Percentiles rank a stretch among this genome's conserved stretches.
Conservation (phyloP, 352 stramenopile genomes). For the Pythium chondricola region DNA sequence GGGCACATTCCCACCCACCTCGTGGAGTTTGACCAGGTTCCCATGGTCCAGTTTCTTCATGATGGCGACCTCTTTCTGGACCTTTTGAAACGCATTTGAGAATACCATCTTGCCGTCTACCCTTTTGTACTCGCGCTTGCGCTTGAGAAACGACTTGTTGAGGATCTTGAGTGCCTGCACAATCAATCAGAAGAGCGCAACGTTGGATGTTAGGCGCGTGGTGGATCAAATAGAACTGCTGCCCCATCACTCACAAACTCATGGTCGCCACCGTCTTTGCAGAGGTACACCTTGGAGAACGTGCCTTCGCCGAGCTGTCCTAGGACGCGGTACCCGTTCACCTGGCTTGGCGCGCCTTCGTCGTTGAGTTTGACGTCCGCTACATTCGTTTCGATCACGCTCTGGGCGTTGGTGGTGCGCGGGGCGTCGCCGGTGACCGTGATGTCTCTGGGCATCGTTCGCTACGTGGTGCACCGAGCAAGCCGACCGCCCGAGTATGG, state of each 20-base stretch:
- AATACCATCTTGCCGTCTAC: constrained; percentile 71
- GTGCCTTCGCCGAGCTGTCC: constrained; percentile 62
- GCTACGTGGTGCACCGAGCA: no score
- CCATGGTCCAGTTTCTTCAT: constrained; percentile 77
- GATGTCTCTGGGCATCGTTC: no score
- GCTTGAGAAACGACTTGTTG: constrained; percentile 84
- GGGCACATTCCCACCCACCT: constrained; percentile 26
- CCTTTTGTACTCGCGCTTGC: constrained; percentile 77
- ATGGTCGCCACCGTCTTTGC: constrained; percentile 31
- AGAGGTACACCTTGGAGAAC: constrained; percentile 77
- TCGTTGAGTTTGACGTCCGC: constrained; percentile 58
- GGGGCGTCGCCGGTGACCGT: neutral
- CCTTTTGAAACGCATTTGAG: constrained; percentile 75
- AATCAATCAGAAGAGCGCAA: neutral
- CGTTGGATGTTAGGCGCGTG: neutral
- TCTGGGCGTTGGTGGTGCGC: constrained; percentile 10
- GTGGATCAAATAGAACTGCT: no score
- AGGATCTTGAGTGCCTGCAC: constrained; percentile 70
- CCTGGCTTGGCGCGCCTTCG: constrained; percentile 46
- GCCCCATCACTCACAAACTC: constrained; percentile 55
- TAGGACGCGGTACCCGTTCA: constrained; percentile 70
- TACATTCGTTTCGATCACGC: constrained; percentile 62
- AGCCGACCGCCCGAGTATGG: no score
- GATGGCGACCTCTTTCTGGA: constrained; percentile 75
- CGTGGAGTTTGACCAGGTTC: constrained; percentile 65